phyloP scores from a whole-genome alignment of 1,139 yeast genomes.

The Pichia sp. region DNA sequence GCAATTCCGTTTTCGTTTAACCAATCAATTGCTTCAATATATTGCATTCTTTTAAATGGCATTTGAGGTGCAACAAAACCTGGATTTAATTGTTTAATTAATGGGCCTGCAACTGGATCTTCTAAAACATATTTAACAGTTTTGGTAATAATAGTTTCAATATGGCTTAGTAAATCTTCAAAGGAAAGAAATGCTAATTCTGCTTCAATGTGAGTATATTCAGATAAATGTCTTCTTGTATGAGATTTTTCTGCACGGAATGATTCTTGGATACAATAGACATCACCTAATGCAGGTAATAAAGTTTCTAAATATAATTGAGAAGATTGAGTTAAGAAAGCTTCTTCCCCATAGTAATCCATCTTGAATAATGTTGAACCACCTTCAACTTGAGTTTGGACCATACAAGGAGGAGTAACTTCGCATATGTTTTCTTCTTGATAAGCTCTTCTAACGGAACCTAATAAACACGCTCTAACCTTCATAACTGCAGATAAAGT shows the following conservation, averaged over 20 bases:
- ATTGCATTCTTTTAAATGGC: slow-evolving; percentile 90
- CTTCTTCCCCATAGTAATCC: slow-evolving; percentile 96
- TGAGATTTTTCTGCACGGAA: slow-evolving; percentile 99
- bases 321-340: slow-evolving; percentile 92
- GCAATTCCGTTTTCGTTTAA: slow-evolving; percentile 89
- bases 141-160: slow-evolving; percentile 70
- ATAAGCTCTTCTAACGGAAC: slow-evolving; percentile 69
- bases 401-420: slow-evolving; percentile 99
- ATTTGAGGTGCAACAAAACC: slow-evolving; percentile 69
- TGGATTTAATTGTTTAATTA: slow-evolving; percentile 89
- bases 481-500: slow-evolving; percentile 90
- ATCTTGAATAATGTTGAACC: slow-evolving; percentile 92
- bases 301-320: slow-evolving; percentile 96
- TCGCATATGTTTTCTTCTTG: slow-evolving; percentile 72
- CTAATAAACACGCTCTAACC: slow-evolving; percentile 78
- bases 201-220: slow-evolving; percentile 94
- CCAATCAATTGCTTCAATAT: slow-evolving; percentile 90
- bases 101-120: slow-evolving; percentile 88
- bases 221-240: slow-evolving; percentile 96
- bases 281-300: slow-evolving; percentile 94
- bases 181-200: slow-evolving; percentile 84
- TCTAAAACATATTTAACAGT: slow-evolving; percentile 70
- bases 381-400: slow-evolving; percentile 98
- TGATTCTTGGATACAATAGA: slow-evolving; percentile 94
- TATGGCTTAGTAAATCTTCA: slow-evolving; percentile 78